phyloP scores from a whole-genome alignment of 2,329 filamentous ascomycete genomes.

The Hypoxylon sp. region DNA sequence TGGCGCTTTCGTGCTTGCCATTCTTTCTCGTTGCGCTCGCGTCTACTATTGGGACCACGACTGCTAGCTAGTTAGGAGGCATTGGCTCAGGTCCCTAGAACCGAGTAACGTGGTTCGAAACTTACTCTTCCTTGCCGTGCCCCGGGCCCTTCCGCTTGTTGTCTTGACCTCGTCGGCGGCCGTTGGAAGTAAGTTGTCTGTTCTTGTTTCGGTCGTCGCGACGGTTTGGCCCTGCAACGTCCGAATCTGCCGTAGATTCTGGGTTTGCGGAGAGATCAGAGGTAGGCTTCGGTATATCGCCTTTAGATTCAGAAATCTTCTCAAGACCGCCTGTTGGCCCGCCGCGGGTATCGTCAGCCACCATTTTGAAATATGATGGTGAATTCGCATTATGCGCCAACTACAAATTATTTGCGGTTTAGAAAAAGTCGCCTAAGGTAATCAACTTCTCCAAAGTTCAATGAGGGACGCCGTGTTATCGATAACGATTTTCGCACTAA shows the following conservation, averaged over 20 bases:
- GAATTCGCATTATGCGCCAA: constrained; percentile 41
- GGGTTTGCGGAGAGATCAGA: constrained; percentile 27
- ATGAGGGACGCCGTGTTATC: constrained; percentile 4
- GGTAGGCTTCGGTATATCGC: constrained; percentile 10
- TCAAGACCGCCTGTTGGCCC: constrained; percentile 14
- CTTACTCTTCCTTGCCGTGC: constrained; percentile 45
- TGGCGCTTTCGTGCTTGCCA: constrained; percentile 68
- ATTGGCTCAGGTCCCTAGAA: constrained; percentile 45
- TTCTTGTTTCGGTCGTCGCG: constrained; percentile 39
- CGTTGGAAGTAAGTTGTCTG: constrained; percentile 40
- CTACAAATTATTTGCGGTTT: constrained; percentile 6
- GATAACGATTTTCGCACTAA: no score
- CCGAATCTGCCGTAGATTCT: constrained; percentile 33
- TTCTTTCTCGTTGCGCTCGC: constrained; percentile 60
- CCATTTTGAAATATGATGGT: constrained; percentile 44
- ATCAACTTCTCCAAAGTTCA: not conserved
- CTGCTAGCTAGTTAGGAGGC: constrained; percentile 63
- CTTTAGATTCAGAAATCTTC: constrained; percentile 15
- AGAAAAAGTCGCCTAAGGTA: constrained; percentile 21
- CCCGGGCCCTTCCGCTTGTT: constrained; percentile 23
- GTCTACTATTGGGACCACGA: constrained; percentile 64
- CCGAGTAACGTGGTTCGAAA: not conserved
- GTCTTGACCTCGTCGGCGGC: constrained; percentile 34
- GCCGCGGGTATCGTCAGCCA: constrained; percentile 31
- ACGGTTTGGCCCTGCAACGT: constrained; percentile 31